phyloP scores from a whole-genome alignment of 139 green algal genomes.

The Chlorokybus atmophyticus region DNA sequence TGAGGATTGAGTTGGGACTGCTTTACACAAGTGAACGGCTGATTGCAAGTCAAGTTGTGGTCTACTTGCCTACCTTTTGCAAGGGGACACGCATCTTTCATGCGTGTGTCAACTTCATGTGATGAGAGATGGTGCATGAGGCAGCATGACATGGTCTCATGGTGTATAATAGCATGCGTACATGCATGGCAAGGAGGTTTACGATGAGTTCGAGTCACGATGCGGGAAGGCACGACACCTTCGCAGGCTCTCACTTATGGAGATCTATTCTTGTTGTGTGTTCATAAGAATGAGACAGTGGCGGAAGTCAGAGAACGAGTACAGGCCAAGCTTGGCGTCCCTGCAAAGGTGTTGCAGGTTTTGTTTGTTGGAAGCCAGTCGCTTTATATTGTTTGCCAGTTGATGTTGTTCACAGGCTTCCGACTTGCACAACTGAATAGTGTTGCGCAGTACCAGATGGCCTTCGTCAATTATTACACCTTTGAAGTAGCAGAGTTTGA shows the following conservation, averaged over 20 bases:
- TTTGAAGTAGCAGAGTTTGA: slow-evolving; percentile 50
- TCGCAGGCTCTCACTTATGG: slow-evolving; percentile 50
- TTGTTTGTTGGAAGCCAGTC: not conserved
- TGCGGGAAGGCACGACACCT: no score
- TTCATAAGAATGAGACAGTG: slow-evolving; percentile 60
- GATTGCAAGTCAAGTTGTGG: no score
- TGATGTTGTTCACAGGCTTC: not conserved
- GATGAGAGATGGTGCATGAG: no score
- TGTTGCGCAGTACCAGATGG: slow-evolving; percentile 48
- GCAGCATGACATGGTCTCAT: no score
- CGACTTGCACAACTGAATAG: not conserved
- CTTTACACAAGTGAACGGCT: no score
- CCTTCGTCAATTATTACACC: slow-evolving; percentile 34
- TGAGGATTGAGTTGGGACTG: no score
- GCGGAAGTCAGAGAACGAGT: slow-evolving; percentile 43
- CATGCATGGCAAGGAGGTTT: no score
- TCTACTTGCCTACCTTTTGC: no score
- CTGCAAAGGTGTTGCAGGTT: slow-evolving; percentile 62
- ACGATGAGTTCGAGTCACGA: no score
- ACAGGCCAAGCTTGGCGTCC: slow-evolving; percentile 53
- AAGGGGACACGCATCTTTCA: no score
- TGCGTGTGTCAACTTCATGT: no score
- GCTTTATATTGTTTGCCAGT: not conserved
- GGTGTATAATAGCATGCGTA: no score
- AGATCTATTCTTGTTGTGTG: slow-evolving; percentile 71